Conservation (phyloP, 2,329 filamentous ascomycete genomes). For the Trichophyton simii region DNA sequence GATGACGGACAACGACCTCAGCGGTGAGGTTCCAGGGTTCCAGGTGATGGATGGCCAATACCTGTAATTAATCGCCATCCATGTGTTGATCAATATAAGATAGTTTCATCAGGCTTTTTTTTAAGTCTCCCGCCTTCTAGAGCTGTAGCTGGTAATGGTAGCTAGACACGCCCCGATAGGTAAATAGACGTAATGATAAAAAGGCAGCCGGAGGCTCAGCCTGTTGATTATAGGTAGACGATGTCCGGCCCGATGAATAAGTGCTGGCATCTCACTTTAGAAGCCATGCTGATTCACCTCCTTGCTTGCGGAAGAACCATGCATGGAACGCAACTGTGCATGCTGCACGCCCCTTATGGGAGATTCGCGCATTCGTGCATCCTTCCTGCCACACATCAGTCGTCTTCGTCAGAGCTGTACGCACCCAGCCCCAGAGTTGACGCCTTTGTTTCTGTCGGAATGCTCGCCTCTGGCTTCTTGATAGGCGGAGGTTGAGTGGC, state of each 20-base stretch:
- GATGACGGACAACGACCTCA: background rate
- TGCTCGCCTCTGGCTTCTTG: conserved; percentile 2
- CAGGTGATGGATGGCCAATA: background rate
- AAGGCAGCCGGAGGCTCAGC: background rate
- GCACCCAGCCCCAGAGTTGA: conserved; percentile 24
- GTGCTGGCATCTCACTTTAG: background rate
- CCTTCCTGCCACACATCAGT: background rate
- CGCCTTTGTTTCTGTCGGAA: conserved; percentile 8
- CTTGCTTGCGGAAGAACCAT: background rate
- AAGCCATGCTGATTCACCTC: background rate
- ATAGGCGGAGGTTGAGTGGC: background rate
- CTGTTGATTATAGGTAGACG: background rate
- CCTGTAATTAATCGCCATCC: background rate
- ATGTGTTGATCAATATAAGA: background rate
- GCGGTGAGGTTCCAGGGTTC: background rate
- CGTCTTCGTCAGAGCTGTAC: conserved; percentile 32
- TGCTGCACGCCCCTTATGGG: background rate
- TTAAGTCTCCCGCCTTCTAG: background rate
- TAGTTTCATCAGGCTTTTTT: background rate
- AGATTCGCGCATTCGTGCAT: background rate
- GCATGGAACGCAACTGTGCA: background rate
- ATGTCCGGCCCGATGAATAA: background rate
- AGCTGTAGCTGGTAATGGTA: background rate
- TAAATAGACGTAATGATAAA: background rate
- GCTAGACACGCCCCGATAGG: background rate